Percentiles rank a stretch among this genome's conserved stretches.
phyloP scores from a whole-genome alignment of 2,329 filamentous ascomycete species.

The Rhynchosporium graminicola region DNA sequence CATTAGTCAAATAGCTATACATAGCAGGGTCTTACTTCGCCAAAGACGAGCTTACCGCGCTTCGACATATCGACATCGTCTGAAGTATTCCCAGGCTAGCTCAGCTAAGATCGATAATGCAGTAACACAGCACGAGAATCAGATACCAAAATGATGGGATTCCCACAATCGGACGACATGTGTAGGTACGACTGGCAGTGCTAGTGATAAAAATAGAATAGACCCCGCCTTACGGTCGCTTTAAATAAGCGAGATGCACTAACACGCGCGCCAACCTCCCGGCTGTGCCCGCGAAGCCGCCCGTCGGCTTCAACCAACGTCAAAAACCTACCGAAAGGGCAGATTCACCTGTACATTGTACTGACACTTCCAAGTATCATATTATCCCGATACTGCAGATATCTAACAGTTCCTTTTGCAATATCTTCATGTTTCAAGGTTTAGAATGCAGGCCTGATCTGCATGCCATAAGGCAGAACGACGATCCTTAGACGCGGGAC shows the following conservation, averaged over 20 bases:
- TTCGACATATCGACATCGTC: not conserved
- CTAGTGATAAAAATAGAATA: not conserved
- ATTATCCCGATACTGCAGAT: not conserved
- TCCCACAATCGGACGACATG: not conserved
- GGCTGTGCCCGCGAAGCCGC: not conserved
- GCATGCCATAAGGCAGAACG: conserved; percentile 5
- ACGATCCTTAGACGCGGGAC: not conserved
- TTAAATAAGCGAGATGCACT: conserved; percentile 4
- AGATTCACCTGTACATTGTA: not conserved
- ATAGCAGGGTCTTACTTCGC: no score
- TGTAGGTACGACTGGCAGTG: not conserved
- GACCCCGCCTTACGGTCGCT: conserved; percentile 2
- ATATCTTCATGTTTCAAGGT: not conserved
- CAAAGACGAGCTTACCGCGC: no score
- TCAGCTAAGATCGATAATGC: not conserved
- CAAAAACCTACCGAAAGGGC: not conserved
- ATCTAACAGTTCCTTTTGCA: not conserved
- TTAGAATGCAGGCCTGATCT: not conserved
- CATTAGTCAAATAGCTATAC: no score
- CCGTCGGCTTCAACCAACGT: not conserved
- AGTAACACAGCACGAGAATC: not conserved
- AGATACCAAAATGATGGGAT: not conserved
- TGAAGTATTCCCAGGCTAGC: not conserved
- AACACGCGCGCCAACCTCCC: not conserved
- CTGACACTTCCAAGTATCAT: not conserved